phyloP scores from a whole-genome alignment of 1,284 basidiomycete genomes.

The Microbotryum lychnidis-dioicae region DNA sequence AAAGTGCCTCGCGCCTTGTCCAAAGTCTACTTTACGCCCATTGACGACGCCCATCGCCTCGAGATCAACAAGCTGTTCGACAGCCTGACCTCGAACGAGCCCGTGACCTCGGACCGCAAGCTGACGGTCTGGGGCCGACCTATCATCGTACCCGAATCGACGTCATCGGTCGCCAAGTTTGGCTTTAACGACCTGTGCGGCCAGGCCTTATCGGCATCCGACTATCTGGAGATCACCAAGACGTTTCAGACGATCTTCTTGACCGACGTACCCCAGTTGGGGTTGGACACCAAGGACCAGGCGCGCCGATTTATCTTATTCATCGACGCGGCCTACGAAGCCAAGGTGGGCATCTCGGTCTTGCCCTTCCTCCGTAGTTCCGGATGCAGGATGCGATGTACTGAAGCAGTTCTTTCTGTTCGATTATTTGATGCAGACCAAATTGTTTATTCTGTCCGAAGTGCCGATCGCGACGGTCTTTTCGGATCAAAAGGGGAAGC shows the following conservation, averaged over 20 bases:
- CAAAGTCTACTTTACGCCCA: slow-evolving; percentile 81
- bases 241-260: slow-evolving; percentile 83
- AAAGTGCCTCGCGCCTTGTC: slow-evolving; percentile 80
- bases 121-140: slow-evolving; percentile 83
- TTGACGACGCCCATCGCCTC: slow-evolving; percentile 54
- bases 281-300: slow-evolving; percentile 76
- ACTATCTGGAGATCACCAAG: slow-evolving; percentile 89
- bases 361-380: slow-evolving; percentile 1
- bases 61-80: slow-evolving; percentile 78
- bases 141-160: slow-evolving; percentile 69
- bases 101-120: slow-evolving; percentile 56
- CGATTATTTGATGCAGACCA: slow-evolving; percentile 51
- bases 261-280: slow-evolving; percentile 76
- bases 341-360: slow-evolving; percentile 3
- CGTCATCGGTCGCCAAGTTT: slow-evolving; percentile 70
- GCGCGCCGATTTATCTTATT: slow-evolving; percentile 93
- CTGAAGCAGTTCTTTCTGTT: neutral
- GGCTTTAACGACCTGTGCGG: slow-evolving; percentile 82
- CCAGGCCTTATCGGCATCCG: slow-evolving; percentile 80
- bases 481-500: slow-evolving; percentile 52
- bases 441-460: slow-evolving; percentile 80
- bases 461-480: slow-evolving; percentile 82
- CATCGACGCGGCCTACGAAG: slow-evolving; percentile 82
- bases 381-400: neutral
- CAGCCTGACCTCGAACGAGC: slow-evolving; percentile 53